Conservation (phyloP, 805 yeast genomes). For the Candida easanensis region DNA sequence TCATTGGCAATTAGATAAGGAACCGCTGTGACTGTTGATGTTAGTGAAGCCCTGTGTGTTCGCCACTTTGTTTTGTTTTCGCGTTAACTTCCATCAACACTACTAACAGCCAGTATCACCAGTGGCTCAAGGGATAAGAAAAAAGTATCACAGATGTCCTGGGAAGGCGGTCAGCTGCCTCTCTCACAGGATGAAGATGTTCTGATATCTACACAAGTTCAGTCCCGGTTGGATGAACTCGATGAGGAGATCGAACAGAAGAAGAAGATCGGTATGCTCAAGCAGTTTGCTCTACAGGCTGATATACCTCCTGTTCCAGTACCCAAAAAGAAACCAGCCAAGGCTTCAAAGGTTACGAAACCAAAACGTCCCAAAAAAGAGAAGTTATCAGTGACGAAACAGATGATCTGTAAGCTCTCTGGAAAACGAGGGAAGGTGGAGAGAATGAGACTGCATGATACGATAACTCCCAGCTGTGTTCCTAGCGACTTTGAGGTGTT, state of each 20-base stretch:
- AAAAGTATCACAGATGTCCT: too few relatives aligned
- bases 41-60: too few relatives aligned
- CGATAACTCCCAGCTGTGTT: too few relatives aligned
- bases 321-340: not conserved
- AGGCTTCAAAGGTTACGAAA: not conserved
- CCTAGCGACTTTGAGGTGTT: not conserved
- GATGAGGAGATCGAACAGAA: conserved; percentile 12
- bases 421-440: conserved; percentile 16
- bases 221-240: conserved; percentile 21
- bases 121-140: not conserved
- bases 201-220: conserved; percentile 26
- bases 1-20: conserved; percentile 16
- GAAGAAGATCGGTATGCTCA: not conserved
- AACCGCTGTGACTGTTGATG: too few relatives aligned
- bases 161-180: not conserved
- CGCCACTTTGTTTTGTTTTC: conserved; percentile 2
- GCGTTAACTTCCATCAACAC: not conserved
- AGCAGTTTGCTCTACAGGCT: not conserved
- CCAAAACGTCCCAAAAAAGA: not conserved
- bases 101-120: too few relatives aligned
- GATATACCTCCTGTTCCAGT: not conserved
- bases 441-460: conserved; percentile 1
- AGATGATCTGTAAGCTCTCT: conserved; percentile 14
- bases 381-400: conserved; percentile 8
- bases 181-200: conserved; percentile 4